Conservation (phyloP, 2,329 filamentous ascomycete species). For the Aureobasidium leucospermi region DNA sequence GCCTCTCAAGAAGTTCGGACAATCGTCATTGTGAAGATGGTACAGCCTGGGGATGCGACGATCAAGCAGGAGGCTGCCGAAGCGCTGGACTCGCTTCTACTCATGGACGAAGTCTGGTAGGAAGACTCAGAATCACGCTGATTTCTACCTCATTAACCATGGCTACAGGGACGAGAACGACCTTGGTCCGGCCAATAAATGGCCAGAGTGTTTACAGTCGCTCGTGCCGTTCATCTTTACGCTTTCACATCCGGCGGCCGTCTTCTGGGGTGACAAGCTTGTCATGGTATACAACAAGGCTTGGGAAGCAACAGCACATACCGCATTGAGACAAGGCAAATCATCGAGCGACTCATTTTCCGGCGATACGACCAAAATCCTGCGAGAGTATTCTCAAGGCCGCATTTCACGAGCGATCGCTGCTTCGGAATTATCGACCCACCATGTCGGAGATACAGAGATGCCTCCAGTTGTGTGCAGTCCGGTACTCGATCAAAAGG, state of each 20-base stretch:
- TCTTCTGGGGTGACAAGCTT: slow-evolving; percentile 36
- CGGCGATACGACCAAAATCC: slow-evolving; percentile 27
- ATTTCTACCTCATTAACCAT: no score
- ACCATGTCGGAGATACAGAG: no score
- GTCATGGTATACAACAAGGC: slow-evolving; percentile 34
- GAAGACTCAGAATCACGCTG: no score
- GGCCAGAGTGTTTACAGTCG: slow-evolving; percentile 27
- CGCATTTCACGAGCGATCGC: no score
- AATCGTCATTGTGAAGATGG: no score
- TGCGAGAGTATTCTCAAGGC: slow-evolving; percentile 25
- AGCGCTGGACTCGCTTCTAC: neutral
- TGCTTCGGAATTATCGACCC: no score
- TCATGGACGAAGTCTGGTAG: slow-evolving; percentile 6
- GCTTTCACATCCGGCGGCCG: slow-evolving; percentile 34
- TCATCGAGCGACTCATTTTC: slow-evolving; percentile 27
- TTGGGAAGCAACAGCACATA: slow-evolving; percentile 32
- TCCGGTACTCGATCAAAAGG: no score
- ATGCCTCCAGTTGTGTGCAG: no score
- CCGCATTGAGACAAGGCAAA: slow-evolving; percentile 30
- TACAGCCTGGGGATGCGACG: neutral
- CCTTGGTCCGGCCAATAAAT: slow-evolving; percentile 28
- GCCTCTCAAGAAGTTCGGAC: no score
- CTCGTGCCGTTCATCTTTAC: slow-evolving; percentile 29
- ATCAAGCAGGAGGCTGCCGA: neutral
- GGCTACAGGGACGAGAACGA: slow-evolving; percentile 18